phyloP scores from a whole-genome alignment of 2,329 filamentous ascomycete genomes.

The Eurotiales sp. region DNA sequence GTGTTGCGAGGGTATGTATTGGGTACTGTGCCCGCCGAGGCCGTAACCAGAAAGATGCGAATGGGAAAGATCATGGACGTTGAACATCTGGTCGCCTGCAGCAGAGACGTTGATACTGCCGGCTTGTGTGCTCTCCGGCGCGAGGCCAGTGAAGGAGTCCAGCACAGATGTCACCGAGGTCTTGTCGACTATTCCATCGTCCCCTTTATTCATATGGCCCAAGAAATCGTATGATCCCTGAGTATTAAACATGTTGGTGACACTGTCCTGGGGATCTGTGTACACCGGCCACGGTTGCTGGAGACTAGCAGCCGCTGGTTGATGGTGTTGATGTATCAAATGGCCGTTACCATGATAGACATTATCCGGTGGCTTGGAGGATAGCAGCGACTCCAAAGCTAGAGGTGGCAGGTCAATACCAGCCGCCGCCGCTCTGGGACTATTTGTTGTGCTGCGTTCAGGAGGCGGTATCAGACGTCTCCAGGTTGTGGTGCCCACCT shows the following conservation, averaged over 20 bases:
- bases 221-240: constrained; percentile 33
- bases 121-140: constrained; percentile 29
- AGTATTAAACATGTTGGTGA: constrained; percentile 31
- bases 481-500: constrained; percentile 45
- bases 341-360: constrained; percentile 32
- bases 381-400: constrained; percentile 32
- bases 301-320: constrained; percentile 18
- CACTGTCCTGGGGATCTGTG: constrained; percentile 30
- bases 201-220: constrained; percentile 30
- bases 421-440: constrained; percentile 27
- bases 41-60: constrained; percentile 27
- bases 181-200: constrained; percentile 32
- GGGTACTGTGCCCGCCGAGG: constrained; percentile 28
- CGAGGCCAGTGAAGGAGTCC: constrained; percentile 30
- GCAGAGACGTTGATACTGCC: constrained; percentile 26
- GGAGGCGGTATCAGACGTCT: constrained; percentile 38
- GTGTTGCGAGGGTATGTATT: constrained; percentile 32
- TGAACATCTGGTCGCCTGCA: constrained; percentile 30
- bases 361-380: constrained; percentile 28
- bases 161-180: constrained; percentile 33
- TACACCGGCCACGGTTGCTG: constrained; percentile 37
- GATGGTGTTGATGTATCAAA: constrained; percentile 25
- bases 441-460: constrained; percentile 34
- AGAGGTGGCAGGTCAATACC: constrained; percentile 36
- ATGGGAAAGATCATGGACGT: constrained; percentile 32